Evolutionary conservation across 2,329 filamentous ascomycete genomes (phyloP).

Genomic region (Whalleya microplaca): DNA sequence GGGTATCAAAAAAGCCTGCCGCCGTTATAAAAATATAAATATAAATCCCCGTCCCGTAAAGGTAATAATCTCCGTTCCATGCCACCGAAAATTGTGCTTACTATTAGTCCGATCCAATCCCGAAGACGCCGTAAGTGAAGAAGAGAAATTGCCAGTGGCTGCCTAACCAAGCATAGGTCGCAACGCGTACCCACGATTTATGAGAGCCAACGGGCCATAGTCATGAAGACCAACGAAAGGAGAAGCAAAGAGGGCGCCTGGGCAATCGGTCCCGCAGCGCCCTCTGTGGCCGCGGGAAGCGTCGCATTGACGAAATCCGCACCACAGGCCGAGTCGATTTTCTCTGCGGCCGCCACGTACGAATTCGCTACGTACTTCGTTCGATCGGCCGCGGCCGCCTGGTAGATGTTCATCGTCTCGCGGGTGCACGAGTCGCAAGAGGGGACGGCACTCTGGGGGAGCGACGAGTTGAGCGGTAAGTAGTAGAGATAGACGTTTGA

Average conservation of each 20-base stretch:
- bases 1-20: conserved; percentile 27
- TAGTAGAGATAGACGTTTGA: conserved; percentile 84
- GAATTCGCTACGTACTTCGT: conserved; percentile 68
- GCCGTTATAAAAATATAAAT: conserved; percentile 6
- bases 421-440: conserved; percentile 77
- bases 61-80: conserved; percentile 23
- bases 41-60: conserved; percentile 11
- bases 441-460: conserved; percentile 71
- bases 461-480: conserved; percentile 73
- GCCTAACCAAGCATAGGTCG: neutral
- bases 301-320: conserved; percentile 59
- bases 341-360: conserved; percentile 72
- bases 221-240: conserved; percentile 29
- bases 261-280: conserved; percentile 20
- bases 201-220: conserved; percentile 30
- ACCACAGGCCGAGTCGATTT: conserved; percentile 71
- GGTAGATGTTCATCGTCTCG: conserved; percentile 82
- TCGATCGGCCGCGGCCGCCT: conserved; percentile 67
- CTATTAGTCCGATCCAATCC: conserved; percentile 10
- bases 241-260: conserved; percentile 28
- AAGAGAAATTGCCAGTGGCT: neutral
- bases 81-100: conserved; percentile 9
- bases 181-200: neutral
- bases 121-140: conserved; percentile 19
- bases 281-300: conserved; percentile 45